Base-by-base conservation (phyloP, 176 grass and related monocot species). In the Avena insularis region DNA sequence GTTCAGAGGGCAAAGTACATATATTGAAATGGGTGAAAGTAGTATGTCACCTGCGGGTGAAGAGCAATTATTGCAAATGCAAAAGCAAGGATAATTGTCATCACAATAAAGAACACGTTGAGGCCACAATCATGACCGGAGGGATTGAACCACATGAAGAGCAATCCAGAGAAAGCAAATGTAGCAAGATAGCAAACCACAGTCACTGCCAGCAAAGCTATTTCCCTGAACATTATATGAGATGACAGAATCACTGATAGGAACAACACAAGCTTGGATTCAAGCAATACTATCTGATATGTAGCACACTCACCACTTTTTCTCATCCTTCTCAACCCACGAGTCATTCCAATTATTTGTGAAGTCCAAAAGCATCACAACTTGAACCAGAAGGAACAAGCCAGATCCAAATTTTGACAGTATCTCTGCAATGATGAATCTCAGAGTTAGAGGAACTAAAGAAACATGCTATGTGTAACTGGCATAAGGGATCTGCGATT, bases 91-190 rank as follows among this genome's bases (percentile, higher is more conserved):
- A 98, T 98, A 75, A 98, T 87, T 87, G 93, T 98, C 88, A 91
- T 91, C 69, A 90, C 82, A 78, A 98, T 95, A 83, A 98, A 98
- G 87, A 95, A 98, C 77, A 98, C 79, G 55, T 98, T 98, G 88
- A 98, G 92, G 64, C 96, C 90, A 61, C 93, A 98, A 69, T 95
- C 96, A 72, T 95, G 86, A 91, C 90, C 92, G 4, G 93, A 94
- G 63, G 96, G 93, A 77, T 98, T 98, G 80, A 98, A 98, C 96
- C 96, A 98, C 86, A 95, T 78, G 83, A 98, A 98, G 54, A 98
- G 86, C 56, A 98, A 61, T 82, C 91, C 93, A 11, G 92, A 95
- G 84, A 98, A 94, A 21, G 92, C 75, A 61, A 90, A 90, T 58
- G 93, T 94, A 80, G 90, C 88, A 31, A 98, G 86, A 82, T 98